A percentile compares a stretch with the other conserved stretches of the same genome.
These are phyloP conservation scores for Irineochytrium annulatum DNA, from an alignment of 192 early-diverging fungal genomes.

Conservation along the genomic window DNA sequence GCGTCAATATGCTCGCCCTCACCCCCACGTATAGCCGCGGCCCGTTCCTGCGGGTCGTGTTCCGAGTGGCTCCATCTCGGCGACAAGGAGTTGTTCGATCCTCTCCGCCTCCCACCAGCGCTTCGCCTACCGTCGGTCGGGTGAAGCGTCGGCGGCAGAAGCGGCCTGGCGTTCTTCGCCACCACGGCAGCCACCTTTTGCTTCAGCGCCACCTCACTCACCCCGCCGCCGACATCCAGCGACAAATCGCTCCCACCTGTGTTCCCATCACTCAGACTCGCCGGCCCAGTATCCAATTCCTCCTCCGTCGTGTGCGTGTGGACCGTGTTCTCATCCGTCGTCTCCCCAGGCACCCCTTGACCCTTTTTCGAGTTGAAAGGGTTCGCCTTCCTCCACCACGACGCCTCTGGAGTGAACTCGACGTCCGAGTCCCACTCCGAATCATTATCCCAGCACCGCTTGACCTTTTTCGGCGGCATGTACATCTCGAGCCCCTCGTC, in stretches of 20 bases:
- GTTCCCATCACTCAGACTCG: neutral
- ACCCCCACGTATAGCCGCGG: too few relatives aligned
- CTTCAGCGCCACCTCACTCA: too few relatives aligned
- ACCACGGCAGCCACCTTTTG: too few relatives aligned
- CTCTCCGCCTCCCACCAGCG: too few relatives aligned
- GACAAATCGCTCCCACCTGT: neutral
- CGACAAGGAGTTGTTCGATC: neutral
- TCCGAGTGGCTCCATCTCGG: neutral
- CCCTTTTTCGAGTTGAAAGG: neutral
- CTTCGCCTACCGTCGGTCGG: too few relatives aligned
- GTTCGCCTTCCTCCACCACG: slow-evolving; percentile 11
- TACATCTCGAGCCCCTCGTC: slow-evolving; percentile 19
- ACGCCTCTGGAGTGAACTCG: slow-evolving; percentile 13
- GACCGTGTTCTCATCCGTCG: neutral
- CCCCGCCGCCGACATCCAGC: too few relatives aligned
- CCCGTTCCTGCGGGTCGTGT: too few relatives aligned
- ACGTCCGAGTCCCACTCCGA: slow-evolving; percentile 49
- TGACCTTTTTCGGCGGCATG: slow-evolving; percentile 14
- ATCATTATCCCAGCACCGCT: slow-evolving; percentile 44
- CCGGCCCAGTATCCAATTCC: neutral
- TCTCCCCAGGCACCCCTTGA: neutral
- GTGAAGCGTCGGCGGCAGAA: too few relatives aligned
- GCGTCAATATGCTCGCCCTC: too few relatives aligned
- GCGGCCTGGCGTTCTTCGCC: too few relatives aligned
- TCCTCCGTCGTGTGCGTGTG: neutral